Percentiles rank a stretch among this genome's conserved stretches.
phyloP scores from a whole-genome alignment of 805 yeast species.

The Middelhovenomyces tepae region DNA sequence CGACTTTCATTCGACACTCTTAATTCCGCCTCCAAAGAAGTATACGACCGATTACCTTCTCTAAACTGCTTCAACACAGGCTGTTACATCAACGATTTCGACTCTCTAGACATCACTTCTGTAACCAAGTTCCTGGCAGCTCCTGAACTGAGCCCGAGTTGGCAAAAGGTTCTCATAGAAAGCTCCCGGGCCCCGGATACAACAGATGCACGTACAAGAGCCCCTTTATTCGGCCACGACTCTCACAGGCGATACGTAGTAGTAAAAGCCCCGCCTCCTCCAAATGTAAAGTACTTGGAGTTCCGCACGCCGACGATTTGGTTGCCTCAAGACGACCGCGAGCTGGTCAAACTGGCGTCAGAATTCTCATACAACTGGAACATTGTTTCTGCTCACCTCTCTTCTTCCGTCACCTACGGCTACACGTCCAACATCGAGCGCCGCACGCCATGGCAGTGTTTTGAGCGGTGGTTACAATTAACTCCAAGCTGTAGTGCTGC shows the following conservation, averaged over 20 bases:
- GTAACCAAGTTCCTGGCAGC: constrained; percentile 25
- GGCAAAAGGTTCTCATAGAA: constrained; percentile 26
- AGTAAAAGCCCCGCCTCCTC: constrained; percentile 87
- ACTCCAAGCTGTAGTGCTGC: constrained; percentile 79
- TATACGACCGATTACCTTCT: constrained; percentile 18
- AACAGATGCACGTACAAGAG: neutral
- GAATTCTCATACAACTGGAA: constrained; percentile 92
- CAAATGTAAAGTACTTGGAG: constrained; percentile 70
- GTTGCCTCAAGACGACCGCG: constrained; percentile 89
- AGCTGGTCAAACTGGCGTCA: constrained; percentile 69
- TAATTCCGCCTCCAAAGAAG: constrained; percentile 18
- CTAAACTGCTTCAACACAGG: constrained; percentile 13
- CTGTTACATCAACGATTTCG: constrained; percentile 19
- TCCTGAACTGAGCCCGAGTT: constrained; percentile 20
- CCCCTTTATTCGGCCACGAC: constrained; percentile 16
- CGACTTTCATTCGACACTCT: constrained; percentile 13
- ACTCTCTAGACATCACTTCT: constrained; percentile 22
- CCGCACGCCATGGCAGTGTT: constrained; percentile 98
- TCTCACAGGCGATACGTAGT: constrained; percentile 17
- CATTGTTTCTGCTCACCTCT: constrained; percentile 72
- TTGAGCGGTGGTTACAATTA: constrained; percentile 89
- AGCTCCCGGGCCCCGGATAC: neutral
- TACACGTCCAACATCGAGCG: constrained; percentile 86
- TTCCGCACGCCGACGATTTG: constrained; percentile 88
- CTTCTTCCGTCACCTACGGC: constrained; percentile 54